Conservation (phyloP, 768 basidiomycete species). For the Serpula lacrymans region DNA sequence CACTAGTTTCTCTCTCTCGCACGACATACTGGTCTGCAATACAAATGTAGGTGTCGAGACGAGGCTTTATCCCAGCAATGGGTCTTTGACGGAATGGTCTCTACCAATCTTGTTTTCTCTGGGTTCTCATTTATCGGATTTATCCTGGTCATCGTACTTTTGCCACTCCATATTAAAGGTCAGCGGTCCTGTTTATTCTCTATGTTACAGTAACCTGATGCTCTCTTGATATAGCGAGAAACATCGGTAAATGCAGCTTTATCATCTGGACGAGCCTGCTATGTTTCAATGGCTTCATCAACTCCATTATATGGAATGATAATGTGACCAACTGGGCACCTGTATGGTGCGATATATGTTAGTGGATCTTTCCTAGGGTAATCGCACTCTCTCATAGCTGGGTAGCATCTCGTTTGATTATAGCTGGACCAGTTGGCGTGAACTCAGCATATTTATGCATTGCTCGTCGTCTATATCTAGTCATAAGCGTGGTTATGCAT, state of each 20-base stretch:
- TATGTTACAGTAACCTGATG: too few relatives aligned
- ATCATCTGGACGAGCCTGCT: constrained; percentile 24
- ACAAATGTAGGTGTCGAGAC: too few relatives aligned
- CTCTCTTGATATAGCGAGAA: too few relatives aligned
- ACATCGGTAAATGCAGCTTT: constrained; percentile 27
- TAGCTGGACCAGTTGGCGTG: constrained; percentile 31
- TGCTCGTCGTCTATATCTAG: constrained; percentile 39
- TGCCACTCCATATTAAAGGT: too few relatives aligned
- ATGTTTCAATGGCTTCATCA: constrained; percentile 23
- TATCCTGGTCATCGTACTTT: too few relatives aligned
- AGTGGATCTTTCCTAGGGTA: constrained; percentile 11
- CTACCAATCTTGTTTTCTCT: too few relatives aligned
- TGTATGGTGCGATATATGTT: constrained; percentile 54
- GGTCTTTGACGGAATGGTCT: too few relatives aligned
- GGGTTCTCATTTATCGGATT: too few relatives aligned
- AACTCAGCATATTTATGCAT: constrained; percentile 42
- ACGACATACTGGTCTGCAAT: too few relatives aligned
- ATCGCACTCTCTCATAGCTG: background rate
- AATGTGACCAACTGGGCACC: constrained; percentile 25
- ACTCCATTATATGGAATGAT: constrained; percentile 33
- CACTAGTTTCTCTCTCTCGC: too few relatives aligned
- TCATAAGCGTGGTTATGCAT: background rate
- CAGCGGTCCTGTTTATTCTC: too few relatives aligned
- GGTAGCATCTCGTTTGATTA: constrained; percentile 36
- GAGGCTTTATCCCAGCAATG: too few relatives aligned